Evolutionary conservation across 371 early-diverging fungal species (phyloP), one percentile per base, ranked within the genome.

Genomic region (Mortierella sp.): DNA sequence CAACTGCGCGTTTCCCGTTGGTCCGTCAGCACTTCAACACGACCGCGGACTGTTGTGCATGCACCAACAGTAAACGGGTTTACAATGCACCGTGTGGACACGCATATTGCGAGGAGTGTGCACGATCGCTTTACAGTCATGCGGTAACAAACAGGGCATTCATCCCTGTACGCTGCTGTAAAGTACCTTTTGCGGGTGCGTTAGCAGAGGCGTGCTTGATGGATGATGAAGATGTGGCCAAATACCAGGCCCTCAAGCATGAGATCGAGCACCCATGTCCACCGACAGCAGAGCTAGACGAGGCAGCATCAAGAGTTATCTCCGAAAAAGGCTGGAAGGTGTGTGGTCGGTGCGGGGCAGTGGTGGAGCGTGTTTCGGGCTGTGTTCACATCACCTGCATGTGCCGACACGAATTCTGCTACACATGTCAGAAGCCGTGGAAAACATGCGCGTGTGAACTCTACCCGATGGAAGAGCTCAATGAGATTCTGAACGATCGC

Each of bases 101-200:
- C 58, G 51, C 70, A 7, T 83, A 83, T 44, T 83, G 79, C 38
- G 29, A 68, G 12, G 79, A 48, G 4, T 83, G 83, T 41, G 68
- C 83, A 55, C 70, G 38, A 16, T 75, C 83, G 8, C 74, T 79
- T 0, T 83, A 58, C 65, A 18, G 43, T 10, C 70, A 70, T n/a
- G 79, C 83, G 27, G 60, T 83, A 29, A 41, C 41, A 32, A 56
- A 83, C 46, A 75, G 76, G 55, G 11, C 63, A 5, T 73, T 75
- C 49, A 79, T 83, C 12, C 83, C 79, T 44, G 83, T 83, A 70
- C 83, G 83, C 1, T 83, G 79, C 74, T 72, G 72, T 49, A 71
- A 46, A 60, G 41, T 14, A 27, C 41, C 75, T 27, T 82, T 82
- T 38, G 46, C 60, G 0, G 1, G n/a, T 24, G 73, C 58, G 0